Conservation (phyloP, 345 rosid genomes). For the Citrus maxima region DNA sequence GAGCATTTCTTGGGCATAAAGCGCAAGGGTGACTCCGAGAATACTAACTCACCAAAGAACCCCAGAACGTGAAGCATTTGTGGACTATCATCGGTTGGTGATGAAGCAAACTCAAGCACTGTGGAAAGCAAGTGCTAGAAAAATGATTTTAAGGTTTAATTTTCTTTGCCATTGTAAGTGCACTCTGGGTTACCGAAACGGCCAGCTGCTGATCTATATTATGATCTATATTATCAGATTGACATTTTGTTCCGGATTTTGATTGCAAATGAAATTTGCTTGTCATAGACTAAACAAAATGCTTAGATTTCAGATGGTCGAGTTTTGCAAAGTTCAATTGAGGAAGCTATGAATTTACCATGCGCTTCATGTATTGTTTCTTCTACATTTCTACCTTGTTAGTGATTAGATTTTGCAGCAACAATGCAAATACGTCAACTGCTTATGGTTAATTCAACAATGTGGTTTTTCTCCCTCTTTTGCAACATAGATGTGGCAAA, state of each 20-base stretch:
- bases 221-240: not conserved
- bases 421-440: not conserved
- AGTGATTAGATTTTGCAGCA: not conserved
- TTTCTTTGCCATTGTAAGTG: not conserved
- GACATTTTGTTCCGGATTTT: not conserved
- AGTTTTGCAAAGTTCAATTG: too few relatives aligned
- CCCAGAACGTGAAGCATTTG: constrained; percentile 43
- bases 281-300: not conserved
- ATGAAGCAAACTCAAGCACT: not conserved
- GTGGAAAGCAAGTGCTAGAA: not conserved
- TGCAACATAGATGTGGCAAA: not conserved
- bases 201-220: not conserved
- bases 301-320: not conserved
- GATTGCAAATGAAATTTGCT: not conserved
- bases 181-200: not conserved
- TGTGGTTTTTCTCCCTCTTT: not conserved
- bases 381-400: not conserved
- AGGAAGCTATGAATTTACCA: too few relatives aligned
- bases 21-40: constrained; percentile 61
- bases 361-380: not conserved
- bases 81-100: not conserved
- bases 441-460: not conserved
- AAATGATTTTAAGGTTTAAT: not conserved
- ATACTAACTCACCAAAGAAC: constrained; percentile 46
- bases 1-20: constrained; percentile 96